phyloP scores from a whole-genome alignment of 2,329 filamentous ascomycete species.

The Beauveria scarabaeidicola region DNA sequence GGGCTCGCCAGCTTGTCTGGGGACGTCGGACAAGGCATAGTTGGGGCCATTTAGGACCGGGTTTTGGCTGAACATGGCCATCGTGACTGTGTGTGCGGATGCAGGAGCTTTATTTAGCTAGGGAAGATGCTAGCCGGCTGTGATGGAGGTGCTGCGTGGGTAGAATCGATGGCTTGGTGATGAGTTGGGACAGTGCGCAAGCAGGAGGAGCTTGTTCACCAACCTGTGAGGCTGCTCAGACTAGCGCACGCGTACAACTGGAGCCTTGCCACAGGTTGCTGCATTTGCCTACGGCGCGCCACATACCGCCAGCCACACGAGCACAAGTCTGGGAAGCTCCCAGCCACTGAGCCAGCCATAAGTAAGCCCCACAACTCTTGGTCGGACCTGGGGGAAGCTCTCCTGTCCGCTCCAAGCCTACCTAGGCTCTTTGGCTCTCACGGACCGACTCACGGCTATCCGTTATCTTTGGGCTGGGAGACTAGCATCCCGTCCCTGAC shows the following conservation, averaged over 20 bases:
- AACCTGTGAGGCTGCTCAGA: background rate
- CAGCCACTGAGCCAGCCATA: background rate
- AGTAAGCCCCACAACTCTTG: slow-evolving; percentile 10
- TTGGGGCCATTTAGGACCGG: slow-evolving; percentile 60
- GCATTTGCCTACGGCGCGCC: background rate
- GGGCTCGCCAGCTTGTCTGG: slow-evolving; percentile 45
- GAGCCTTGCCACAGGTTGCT: slow-evolving; percentile 9
- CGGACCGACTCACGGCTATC: background rate
- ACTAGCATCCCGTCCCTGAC: slow-evolving; percentile 4
- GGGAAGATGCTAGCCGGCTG: background rate
- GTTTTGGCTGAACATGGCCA: slow-evolving; percentile 65
- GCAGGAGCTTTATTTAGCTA: background rate
- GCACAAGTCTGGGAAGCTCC: background rate
- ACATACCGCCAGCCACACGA: background rate
- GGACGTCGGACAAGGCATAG: slow-evolving; percentile 58
- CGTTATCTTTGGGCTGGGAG: background rate
- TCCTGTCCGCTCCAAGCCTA: background rate
- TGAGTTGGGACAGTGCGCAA: background rate
- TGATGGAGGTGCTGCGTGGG: slow-evolving; percentile 4
- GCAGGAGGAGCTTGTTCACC: slow-evolving; percentile 8
- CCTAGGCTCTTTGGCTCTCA: background rate
- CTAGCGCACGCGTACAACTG: slow-evolving; percentile 13
- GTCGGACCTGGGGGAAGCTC: slow-evolving; percentile 2
- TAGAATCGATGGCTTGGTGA: slow-evolving; percentile 6
- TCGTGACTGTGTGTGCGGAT: slow-evolving; percentile 26